A percentile compares a stretch with the other conserved stretches of the same genome.
phyloP scores from a whole-genome alignment of 768 basidiomycete species.

The Leccinum pellstonianum region DNA sequence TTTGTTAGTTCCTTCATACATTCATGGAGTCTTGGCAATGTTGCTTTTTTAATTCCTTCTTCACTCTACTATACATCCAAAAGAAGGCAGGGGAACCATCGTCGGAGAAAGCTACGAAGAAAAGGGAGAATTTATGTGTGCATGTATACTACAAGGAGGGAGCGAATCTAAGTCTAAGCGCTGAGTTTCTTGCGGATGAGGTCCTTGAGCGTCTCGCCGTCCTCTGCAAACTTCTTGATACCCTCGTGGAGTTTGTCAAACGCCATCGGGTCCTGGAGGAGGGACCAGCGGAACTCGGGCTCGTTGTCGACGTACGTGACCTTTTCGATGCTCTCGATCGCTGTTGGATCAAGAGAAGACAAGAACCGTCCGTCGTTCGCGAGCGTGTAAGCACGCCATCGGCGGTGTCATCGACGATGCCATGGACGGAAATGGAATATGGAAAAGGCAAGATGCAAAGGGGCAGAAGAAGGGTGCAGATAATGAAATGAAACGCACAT shows the following conservation, averaged over 20 bases:
- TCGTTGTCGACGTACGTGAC: slow-evolving; percentile 89
- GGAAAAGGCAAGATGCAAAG: background rate
- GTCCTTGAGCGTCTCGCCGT: slow-evolving; percentile 85
- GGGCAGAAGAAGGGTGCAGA: background rate
- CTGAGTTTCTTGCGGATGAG: slow-evolving; percentile 68
- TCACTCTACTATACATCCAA: background rate
- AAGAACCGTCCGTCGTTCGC: background rate
- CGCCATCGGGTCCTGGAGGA: slow-evolving; percentile 95
- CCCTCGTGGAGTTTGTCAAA: slow-evolving; percentile 99
- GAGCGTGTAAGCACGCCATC: background rate
- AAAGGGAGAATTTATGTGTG: background rate
- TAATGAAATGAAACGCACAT: background rate
- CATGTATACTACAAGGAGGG: background rate
- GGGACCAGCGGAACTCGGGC: slow-evolving; percentile 92
- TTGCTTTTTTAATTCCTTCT: background rate
- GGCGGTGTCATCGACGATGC: background rate
- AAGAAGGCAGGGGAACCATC: background rate
- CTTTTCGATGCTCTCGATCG: slow-evolving; percentile 59
- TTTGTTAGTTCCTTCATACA: background rate
- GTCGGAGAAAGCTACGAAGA: background rate
- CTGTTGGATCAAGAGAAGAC: background rate
- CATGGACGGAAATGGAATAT: slow-evolving; percentile 13
- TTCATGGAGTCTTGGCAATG: background rate
- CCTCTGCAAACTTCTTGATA: slow-evolving; percentile 97
- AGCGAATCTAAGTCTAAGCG: slow-evolving; percentile 10